Conservation (phyloP, 768 basidiomycete genomes). For the Ephemerocybe angulata region DNA sequence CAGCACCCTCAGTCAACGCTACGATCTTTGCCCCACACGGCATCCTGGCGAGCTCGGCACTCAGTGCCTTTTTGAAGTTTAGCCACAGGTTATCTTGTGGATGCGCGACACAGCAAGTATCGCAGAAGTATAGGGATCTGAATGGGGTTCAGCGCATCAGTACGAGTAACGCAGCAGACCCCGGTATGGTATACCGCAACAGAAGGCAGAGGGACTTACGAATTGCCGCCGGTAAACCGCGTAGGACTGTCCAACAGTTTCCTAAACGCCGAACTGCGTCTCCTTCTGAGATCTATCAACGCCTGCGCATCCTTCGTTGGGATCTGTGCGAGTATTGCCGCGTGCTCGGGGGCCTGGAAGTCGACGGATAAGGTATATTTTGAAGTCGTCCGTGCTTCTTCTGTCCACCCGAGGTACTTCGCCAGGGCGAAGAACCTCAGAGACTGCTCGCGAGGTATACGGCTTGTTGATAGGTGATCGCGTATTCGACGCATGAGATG, state of each 20-base stretch:
- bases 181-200: too few relatives aligned
- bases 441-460: not conserved
- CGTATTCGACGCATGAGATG: slow-evolving; percentile 4
- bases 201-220: not conserved
- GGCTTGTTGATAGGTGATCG: not conserved
- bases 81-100: slow-evolving; percentile 3
- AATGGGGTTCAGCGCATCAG: too few relatives aligned
- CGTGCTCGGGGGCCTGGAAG: not conserved
- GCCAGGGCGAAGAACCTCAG: slow-evolving; percentile 6
- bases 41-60: not conserved
- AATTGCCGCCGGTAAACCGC: slow-evolving; percentile 4
- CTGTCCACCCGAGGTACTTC: slow-evolving; percentile 2
- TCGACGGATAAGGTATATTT: slow-evolving; percentile 1
- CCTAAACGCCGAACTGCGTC: not conserved
- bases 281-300: not conserved
- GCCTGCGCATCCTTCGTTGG: not conserved
- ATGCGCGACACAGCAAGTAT: not conserved
- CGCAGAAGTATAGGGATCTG: slow-evolving; percentile 6
- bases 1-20: not conserved
- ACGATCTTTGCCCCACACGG: slow-evolving; percentile 1
- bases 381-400: slow-evolving; percentile 5
- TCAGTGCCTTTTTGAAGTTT: slow-evolving; percentile 3
- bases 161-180: too few relatives aligned
- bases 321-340: not conserved
- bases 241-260: not conserved